Evolutionary conservation across 2,329 filamentous ascomycete species (phyloP).

Genomic region (Cordyceps farinosa): DNA sequence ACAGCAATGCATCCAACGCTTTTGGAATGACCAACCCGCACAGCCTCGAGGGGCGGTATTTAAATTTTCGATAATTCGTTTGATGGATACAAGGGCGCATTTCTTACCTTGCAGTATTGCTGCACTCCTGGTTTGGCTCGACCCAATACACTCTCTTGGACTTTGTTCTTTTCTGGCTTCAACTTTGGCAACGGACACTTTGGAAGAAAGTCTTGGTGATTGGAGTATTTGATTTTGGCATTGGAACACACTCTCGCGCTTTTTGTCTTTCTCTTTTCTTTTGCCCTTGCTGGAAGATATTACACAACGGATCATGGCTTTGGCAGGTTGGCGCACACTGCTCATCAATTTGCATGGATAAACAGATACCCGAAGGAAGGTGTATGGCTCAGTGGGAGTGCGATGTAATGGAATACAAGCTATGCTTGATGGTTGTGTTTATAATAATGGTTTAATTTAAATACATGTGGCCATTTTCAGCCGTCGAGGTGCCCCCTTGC

Average conservation of each 20-base stretch:
- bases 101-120: background rate
- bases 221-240: constrained; percentile 18
- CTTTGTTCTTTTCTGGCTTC: constrained; percentile 13
- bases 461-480: constrained; percentile 6
- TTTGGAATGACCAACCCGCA: constrained; percentile 17
- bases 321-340: constrained; percentile 3
- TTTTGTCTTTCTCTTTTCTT: background rate
- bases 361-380: background rate
- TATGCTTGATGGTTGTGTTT: constrained; percentile 12
- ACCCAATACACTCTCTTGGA: background rate
- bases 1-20: constrained; percentile 19
- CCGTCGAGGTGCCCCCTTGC: background rate
- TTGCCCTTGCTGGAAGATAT: constrained; percentile 8
- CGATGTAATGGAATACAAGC: constrained; percentile 10
- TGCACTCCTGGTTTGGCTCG: constrained; percentile 8
- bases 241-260: background rate
- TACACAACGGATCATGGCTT: background rate
- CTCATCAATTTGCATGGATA: constrained; percentile 15
- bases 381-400: background rate
- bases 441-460: constrained; percentile 12
- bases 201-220: constrained; percentile 10
- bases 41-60: constrained; percentile 15
- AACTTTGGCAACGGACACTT: constrained; percentile 8
- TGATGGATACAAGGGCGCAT: background rate
- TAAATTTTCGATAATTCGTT: constrained; percentile 18